Conservation (phyloP, 768 basidiomycete genomes). For the Termitomyces sp. region DNA sequence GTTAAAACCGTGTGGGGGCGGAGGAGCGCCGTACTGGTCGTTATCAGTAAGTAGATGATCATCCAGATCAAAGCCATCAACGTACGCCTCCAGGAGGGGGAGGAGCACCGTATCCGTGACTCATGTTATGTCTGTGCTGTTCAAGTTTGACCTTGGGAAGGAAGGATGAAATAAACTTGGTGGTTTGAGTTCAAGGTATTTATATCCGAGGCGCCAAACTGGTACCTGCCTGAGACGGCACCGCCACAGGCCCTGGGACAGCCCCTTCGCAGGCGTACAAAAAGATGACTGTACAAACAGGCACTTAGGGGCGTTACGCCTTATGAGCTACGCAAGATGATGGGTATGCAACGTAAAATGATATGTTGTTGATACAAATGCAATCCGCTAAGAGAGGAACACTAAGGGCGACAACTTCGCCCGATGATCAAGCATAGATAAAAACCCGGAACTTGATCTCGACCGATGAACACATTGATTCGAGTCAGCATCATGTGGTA, state of each 20-base stretch:
- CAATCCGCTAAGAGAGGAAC: constrained; percentile 3
- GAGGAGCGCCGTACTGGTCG: constrained; percentile 14
- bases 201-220: neutral
- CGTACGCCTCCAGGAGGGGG: neutral
- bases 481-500: neutral
- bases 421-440: neutral
- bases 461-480: neutral
- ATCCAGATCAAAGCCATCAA: neutral
- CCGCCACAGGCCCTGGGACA: neutral
- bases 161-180: neutral
- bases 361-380: constrained; percentile 10
- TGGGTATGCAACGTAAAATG: constrained; percentile 7
- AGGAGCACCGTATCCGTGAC: neutral
- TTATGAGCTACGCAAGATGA: neutral
- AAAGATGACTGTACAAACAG: neutral
- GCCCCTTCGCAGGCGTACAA: no score
- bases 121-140: neutral
- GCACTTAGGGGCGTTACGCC: neutral
- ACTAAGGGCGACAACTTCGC: neutral
- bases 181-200: neutral
- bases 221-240: neutral
- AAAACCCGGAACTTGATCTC: neutral
- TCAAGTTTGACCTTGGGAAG: neutral
- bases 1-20: constrained; percentile 19
- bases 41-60: neutral